phyloP scores from a whole-genome alignment of 2,329 filamentous ascomycete genomes.

The Fusarium ramigenum region DNA sequence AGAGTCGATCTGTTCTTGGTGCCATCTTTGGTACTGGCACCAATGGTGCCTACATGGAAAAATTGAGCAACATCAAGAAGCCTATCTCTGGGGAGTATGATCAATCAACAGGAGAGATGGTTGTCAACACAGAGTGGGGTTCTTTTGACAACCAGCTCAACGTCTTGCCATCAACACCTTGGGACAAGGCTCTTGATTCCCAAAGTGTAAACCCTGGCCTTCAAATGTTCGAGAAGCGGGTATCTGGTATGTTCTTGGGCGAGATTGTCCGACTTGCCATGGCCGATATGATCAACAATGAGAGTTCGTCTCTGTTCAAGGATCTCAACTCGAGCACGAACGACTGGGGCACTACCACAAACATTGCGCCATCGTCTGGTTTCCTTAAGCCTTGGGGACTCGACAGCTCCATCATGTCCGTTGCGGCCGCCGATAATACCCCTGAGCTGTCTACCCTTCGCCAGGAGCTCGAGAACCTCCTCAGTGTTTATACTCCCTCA shows the following conservation, averaged over 20 bases:
- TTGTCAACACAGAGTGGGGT: constrained; percentile 98
- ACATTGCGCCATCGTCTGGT: constrained; percentile 69
- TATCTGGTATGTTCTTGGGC: constrained; percentile 97
- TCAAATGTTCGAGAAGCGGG: constrained; percentile 99
- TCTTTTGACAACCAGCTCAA: constrained; percentile 95
- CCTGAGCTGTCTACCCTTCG: constrained; percentile 77
- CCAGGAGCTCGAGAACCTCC: constrained; percentile 78
- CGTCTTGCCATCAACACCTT: constrained; percentile 85
- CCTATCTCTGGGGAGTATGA: constrained; percentile 76
- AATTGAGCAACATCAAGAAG: constrained; percentile 86
- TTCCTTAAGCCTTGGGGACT: constrained; percentile 87
- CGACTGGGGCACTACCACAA: constrained; percentile 75
- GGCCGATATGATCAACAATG: constrained; percentile 75
- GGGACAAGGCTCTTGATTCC: constrained; percentile 80
- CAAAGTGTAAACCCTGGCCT: constrained; percentile 90
- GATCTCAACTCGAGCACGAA: constrained; percentile 79
- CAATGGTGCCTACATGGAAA: constrained; percentile 97
- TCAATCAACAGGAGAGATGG: constrained; percentile 87
- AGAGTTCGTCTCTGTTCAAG: constrained; percentile 75
- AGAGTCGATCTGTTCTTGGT: constrained; percentile 87
- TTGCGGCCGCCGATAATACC: constrained; percentile 82
- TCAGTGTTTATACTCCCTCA: constrained; percentile 79
- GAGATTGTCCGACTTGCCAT: constrained; percentile 88
- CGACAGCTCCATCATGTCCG: constrained; percentile 89
- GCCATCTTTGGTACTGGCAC: constrained; percentile 98